phyloP scores from a whole-genome alignment of 371 early-diverging fungal species.

The Sporodiniella umbellata region DNA sequence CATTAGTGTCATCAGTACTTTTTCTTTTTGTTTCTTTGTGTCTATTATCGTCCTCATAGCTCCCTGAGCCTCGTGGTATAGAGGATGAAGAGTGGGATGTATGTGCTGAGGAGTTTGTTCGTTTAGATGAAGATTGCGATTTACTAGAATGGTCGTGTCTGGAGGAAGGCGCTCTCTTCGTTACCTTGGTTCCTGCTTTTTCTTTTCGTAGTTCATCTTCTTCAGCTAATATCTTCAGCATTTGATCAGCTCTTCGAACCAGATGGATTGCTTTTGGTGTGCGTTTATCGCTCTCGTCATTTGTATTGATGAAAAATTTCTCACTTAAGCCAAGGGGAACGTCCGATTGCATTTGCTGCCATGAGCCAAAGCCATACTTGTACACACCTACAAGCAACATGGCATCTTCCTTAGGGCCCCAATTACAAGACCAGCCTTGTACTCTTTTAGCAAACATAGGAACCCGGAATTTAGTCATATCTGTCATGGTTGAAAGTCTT shows the following conservation, averaged over 20 bases:
- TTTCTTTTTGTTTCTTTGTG: constrained; percentile 6
- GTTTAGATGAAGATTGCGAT: constrained; percentile 1
- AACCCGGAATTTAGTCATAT: constrained; percentile 57
- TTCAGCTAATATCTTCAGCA: constrained; percentile 79
- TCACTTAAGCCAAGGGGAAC: constrained; percentile 64
- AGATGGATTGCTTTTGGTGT: constrained; percentile 85
- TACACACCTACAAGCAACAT: constrained; percentile 93
- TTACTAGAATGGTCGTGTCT: constrained; percentile 4
- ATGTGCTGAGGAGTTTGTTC: constrained; percentile 9
- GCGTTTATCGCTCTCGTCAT: constrained; percentile 40
- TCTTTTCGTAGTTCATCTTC: constrained; percentile 21
- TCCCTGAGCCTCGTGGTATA: not conserved
- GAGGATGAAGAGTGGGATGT: not conserved
- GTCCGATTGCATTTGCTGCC: constrained; percentile 86
- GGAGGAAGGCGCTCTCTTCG: not conserved
- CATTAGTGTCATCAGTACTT: not conserved
- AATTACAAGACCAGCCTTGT: constrained; percentile 81
- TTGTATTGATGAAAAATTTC: constrained; percentile 77
- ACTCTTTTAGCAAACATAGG: constrained; percentile 75
- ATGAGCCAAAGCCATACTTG: constrained; percentile 92
- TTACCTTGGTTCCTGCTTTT: not conserved
- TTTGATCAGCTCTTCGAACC: constrained; percentile 85
- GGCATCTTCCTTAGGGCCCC: constrained; percentile 95
- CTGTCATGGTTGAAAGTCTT: constrained; percentile 22
- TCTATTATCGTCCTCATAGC: not conserved